phyloP scores from a whole-genome alignment of 768 basidiomycete genomes.

The Psilocybe tampanensis region DNA sequence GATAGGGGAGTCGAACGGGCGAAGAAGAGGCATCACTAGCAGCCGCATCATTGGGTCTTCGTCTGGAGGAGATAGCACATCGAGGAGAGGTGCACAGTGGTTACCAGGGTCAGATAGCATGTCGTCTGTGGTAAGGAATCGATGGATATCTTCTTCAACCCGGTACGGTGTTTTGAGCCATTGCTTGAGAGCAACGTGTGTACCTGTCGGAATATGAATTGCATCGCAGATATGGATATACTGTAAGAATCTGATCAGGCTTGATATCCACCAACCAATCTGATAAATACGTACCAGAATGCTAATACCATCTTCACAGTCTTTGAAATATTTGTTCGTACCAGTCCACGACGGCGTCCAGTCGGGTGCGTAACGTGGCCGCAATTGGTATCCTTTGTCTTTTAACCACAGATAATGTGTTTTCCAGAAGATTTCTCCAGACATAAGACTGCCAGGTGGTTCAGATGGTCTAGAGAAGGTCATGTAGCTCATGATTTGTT shows the following conservation, averaged over 20 bases:
- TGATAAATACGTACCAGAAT: no score
- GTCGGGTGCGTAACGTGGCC: conserved; percentile 19
- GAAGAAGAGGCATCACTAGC: no score
- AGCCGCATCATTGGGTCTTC: no score
- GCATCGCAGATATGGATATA: background rate
- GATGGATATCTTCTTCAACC: background rate
- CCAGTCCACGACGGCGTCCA: conserved; percentile 21
- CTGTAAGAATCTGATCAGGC: background rate
- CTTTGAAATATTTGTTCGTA: background rate
- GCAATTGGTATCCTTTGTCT: conserved; percentile 9
- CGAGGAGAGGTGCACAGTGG: background rate
- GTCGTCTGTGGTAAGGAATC: background rate
- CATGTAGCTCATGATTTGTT: no score
- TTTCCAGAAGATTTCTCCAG: conserved; percentile 4
- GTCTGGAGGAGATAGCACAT: background rate
- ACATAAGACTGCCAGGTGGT: no score
- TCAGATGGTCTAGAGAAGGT: no score
- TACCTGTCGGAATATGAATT: background rate
- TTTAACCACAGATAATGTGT: background rate
- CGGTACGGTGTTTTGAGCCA: background rate
- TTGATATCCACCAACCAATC: no score
- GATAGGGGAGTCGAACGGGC: background rate
- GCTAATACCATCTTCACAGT: background rate
- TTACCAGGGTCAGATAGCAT: background rate
- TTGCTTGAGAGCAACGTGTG: background rate